Evolutionary conservation across 129 eudicot species (phyloP).

Genomic region (Arctium lappa): DNA sequence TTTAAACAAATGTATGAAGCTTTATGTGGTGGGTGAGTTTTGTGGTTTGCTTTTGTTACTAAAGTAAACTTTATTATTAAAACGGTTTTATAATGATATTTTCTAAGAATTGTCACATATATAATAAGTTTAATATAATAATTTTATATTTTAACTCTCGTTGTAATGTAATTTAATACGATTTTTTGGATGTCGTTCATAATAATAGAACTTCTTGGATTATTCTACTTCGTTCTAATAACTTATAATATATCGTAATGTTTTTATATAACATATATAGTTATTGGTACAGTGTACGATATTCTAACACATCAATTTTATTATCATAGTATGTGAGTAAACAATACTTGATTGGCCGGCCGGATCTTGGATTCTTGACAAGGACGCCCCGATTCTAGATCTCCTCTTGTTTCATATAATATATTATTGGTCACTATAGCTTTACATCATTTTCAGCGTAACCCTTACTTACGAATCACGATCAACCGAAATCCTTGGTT

Average conservation of each 20-base stretch:
- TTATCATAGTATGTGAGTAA: neutral
- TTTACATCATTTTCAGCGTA: neutral
- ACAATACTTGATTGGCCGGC: neutral
- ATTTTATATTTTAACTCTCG: too few relatives aligned
- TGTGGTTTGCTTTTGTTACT: neutral
- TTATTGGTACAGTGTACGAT: neutral
- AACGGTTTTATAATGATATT: neutral
- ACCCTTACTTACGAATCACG: neutral
- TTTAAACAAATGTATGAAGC: neutral
- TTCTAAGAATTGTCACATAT: neutral
- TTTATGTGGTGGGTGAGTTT: neutral
- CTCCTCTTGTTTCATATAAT: neutral
- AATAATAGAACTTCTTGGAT: too few relatives aligned
- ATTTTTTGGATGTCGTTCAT: neutral
- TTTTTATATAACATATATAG: neutral
- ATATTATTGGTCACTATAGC: neutral
- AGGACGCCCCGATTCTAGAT: neutral
- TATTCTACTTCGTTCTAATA: too few relatives aligned
- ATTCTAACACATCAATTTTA: neutral
- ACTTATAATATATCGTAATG: too few relatives aligned
- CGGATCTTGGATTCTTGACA: slow-evolving; percentile 7
- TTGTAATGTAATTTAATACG: neutral
- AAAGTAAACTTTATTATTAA: neutral
- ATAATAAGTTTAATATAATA: too few relatives aligned
- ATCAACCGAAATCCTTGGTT: neutral